Base-by-base conservation (phyloP, 169 alveolate species). In the Plasmodium malariae region DNA sequence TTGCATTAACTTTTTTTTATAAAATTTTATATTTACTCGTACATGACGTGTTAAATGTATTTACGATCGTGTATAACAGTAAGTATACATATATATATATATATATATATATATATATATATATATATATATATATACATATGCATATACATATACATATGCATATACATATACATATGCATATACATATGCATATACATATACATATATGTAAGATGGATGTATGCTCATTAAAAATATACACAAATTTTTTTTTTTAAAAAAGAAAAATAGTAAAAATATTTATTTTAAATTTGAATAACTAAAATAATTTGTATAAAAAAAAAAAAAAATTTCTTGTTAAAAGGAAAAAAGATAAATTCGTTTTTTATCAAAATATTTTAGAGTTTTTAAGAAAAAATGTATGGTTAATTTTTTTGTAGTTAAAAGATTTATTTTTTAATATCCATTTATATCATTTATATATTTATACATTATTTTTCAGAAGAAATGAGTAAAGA, bases 401-500 rank as follows among this genome's bases (percentile, higher is more conserved):
- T 67, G 2, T 12, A 67, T 36, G 74, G 28, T 67, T 67, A 40
- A 67, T 67, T 67, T 67, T 67, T 36, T 67, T 67, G 74, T 36
- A 67, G 30, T 67, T 67, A 19, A 9, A 67, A 28, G 43, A 9
- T 63, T 32, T 63, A 24, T 63, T 63, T 63, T 63, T 65, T 17
- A 14, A 1, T 36, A 30, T 65, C 2, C 19, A 65, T 34, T 9
- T 32, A 34, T 65, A 28, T 19, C 2, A 11, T 36, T 30, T 65
- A 9, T 65, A 65, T 62, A 28, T 43, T 7, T 63, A 11, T 60
- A 28, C 73, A 63, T 63, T 24, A 32, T 21, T 40, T 40, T 40
- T 6, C 51, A 6, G 5, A 5, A 5, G 51, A 40, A 40, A 6
- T 40, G 9, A 9, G 51, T 5, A 40, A 40, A 40, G 9, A 40